phyloP scores from a whole-genome alignment of 257 asterid species.

The Lantana camara region DNA sequence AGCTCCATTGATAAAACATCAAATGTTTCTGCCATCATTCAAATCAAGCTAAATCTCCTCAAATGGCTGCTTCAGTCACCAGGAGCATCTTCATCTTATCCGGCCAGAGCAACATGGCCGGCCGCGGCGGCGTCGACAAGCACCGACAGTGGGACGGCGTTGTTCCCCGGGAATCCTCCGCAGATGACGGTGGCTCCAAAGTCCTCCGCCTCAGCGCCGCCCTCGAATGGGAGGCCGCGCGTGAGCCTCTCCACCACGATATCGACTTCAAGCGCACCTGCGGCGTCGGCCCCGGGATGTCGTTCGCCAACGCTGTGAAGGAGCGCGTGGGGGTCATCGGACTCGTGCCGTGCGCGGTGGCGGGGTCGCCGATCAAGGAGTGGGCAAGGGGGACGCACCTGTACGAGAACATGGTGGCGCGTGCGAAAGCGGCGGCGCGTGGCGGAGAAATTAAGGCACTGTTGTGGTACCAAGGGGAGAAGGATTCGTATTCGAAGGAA shows the following conservation, averaged over 20 bases:
- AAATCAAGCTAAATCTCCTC: too few species aligned
- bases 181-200: slow-evolving; percentile 51
- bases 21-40: too few species aligned
- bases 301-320: slow-evolving; percentile 75
- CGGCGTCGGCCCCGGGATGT: slow-evolving; percentile 92
- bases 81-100: slow-evolving; percentile 76
- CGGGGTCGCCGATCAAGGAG: slow-evolving; percentile 85
- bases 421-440: slow-evolving; percentile 50
- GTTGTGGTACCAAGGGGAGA: slow-evolving; percentile 97
- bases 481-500: slow-evolving; percentile 64
- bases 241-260: slow-evolving; percentile 83
- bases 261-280: slow-evolving; percentile 75
- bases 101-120: slow-evolving; percentile 98
- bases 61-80: background rate
- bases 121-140: slow-evolving; percentile 82
- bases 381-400: slow-evolving; percentile 76
- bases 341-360: slow-evolving; percentile 89
- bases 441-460: slow-evolving; percentile 59
- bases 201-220: slow-evolving; percentile 62
- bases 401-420: slow-evolving; percentile 70
- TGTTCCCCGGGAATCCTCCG: slow-evolving; percentile 61
- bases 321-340: slow-evolving; percentile 56
- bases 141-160: slow-evolving; percentile 72
- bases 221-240: slow-evolving; percentile 73
- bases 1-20: too few species aligned